A percentile compares a stretch with the other conserved stretches of the same genome.
Conservation (phyloP, 2,329 filamentous ascomycete species). For the Claviceps paspali region DNA sequence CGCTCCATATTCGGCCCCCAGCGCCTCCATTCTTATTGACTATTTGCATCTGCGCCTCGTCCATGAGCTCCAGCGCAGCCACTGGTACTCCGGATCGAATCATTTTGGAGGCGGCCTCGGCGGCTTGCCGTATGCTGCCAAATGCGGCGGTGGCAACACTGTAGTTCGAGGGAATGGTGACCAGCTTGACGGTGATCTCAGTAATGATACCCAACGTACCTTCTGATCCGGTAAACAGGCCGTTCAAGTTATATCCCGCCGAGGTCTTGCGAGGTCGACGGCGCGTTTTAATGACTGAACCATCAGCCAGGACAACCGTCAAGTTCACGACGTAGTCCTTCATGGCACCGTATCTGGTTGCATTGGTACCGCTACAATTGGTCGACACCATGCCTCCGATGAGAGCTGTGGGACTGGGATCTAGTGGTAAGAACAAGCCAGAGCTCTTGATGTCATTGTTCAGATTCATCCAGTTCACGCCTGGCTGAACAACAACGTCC, state of each 20-base stretch:
- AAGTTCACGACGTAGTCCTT: constrained; percentile 61
- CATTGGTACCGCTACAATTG: constrained; percentile 48
- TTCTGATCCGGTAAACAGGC: constrained; percentile 54
- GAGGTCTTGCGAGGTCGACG: constrained; percentile 51
- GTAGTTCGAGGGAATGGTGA: constrained; percentile 46
- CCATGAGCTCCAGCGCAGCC: constrained; percentile 49
- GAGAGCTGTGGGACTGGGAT: constrained; percentile 47
- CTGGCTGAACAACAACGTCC: constrained; percentile 58
- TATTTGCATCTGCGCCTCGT: constrained; percentile 51
- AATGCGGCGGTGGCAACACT: constrained; percentile 51
- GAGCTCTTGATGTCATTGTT: constrained; percentile 48
- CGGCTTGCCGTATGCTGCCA: constrained; percentile 42
- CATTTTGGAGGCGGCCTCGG: constrained; percentile 46
- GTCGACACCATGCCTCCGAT: constrained; percentile 50
- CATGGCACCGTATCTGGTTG: constrained; percentile 57
- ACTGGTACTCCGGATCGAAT: constrained; percentile 51
- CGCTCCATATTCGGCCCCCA: constrained; percentile 46
- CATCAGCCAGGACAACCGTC: constrained; percentile 56
- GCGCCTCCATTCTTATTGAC: constrained; percentile 48
- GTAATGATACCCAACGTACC: constrained; percentile 58
- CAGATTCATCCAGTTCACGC: constrained; percentile 51
- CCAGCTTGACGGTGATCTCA: constrained; percentile 53
- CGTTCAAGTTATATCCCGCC: constrained; percentile 57
- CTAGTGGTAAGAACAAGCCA: constrained; percentile 54
- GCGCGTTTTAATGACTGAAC: constrained; percentile 50